Conservation (phyloP, 2,329 filamentous ascomycete genomes). For the Cladosporium oxysporum region DNA sequence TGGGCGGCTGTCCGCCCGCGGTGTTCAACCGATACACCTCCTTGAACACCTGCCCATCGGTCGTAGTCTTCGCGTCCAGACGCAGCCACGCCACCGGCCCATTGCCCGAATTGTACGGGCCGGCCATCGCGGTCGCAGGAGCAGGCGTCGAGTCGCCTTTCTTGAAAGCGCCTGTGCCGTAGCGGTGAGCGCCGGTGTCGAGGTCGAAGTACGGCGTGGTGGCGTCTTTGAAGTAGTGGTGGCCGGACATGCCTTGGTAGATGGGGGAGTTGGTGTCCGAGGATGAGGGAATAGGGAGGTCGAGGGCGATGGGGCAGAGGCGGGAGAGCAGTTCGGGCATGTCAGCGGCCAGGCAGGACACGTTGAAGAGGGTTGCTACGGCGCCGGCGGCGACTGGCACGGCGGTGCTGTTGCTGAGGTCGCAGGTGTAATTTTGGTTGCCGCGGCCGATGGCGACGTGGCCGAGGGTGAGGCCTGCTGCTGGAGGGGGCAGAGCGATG, state of each 20-base stretch:
- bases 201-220: slow-evolving; percentile 81
- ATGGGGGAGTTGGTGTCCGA: slow-evolving; percentile 50
- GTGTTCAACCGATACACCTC: slow-evolving; percentile 85
- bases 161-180: slow-evolving; percentile 64
- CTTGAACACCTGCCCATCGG: slow-evolving; percentile 61
- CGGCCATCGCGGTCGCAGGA: slow-evolving; percentile 61
- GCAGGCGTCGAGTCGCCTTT: slow-evolving; percentile 65
- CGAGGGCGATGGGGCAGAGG: slow-evolving; percentile 68
- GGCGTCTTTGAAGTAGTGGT: slow-evolving; percentile 75
- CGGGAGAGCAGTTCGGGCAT: slow-evolving; percentile 66
- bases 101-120: slow-evolving; percentile 59
- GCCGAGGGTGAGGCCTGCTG: slow-evolving; percentile 63
- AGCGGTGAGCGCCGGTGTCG: slow-evolving; percentile 52
- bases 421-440: slow-evolving; percentile 92
- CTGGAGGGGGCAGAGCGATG: slow-evolving; percentile 59
- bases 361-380: slow-evolving; percentile 83
- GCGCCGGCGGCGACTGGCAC: slow-evolving; percentile 70
- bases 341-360: slow-evolving; percentile 72
- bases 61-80: slow-evolving; percentile 53
- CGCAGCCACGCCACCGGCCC: slow-evolving; percentile 80
- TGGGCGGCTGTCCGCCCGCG: slow-evolving; percentile 74
- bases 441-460: slow-evolving; percentile 86
- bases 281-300: slow-evolving; percentile 55
- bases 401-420: slow-evolving; percentile 55
- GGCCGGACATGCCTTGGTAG: slow-evolving; percentile 66